Base-by-base conservation (phyloP, 257 asterid species). In the Fraxinus quadrangulata region DNA sequence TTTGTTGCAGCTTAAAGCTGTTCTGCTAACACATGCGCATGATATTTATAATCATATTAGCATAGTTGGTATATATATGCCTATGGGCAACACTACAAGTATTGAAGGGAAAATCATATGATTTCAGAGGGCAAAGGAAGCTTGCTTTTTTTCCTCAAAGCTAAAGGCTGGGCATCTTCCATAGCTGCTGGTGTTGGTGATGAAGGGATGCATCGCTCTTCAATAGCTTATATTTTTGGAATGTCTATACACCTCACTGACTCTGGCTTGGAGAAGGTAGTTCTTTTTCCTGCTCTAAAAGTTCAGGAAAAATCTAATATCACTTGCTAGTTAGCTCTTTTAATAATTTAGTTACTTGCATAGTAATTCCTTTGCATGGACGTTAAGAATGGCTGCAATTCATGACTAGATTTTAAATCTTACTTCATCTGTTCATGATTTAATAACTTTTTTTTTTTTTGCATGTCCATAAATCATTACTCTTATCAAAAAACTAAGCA, bases 41-140 rank as follows among this genome's bases (percentile, higher is more conserved):
- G 54, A 71, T 26, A 40, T 24, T 24, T 42, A 26, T 45, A 11
- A 12, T 19, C 19, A 24, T 63, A 11, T 63, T 23, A 10, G 16
- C 36, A 10, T 63, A 23, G 6, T 17, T 63, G 33, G 33, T 37
- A 12, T n/a, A 13, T 7, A 34, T 69, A 24, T 75, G 61, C 68
- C 51, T 63, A 37, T 72, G 71, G 23, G n/a, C 37, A 76, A 66
- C 74, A 74, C 74, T 75, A 12, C 68, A 51, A 42, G 36, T 76
- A 79, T 34, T 72, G 76, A 51, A 70, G 23, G 45, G n/a, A 68
- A 73, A 24, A 39, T 78, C n/a, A 81, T 70, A 67, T 78, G 72
- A 76, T 87, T 86, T 76, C 98, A 95, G 99, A 95, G 96, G 98
- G 99, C 84, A 89, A 89, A 83, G 98, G 99, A 77, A 91, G 98